Conservation (phyloP, 768 basidiomycete species). For the Suillus subluteus region DNA sequence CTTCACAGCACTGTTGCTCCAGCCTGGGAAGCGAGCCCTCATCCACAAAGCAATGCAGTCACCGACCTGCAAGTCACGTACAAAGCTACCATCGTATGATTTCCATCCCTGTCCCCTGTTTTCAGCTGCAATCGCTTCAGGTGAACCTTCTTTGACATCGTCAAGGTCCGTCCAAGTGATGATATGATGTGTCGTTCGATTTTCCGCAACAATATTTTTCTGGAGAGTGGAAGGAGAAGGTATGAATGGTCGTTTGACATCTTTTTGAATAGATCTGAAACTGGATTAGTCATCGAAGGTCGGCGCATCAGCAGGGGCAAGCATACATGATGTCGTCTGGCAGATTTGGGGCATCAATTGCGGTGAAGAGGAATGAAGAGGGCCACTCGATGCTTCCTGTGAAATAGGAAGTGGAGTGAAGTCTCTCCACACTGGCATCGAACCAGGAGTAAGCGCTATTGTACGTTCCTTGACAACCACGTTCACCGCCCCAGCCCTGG, state of each 20-base stretch:
- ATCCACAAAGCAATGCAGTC: slow-evolving; percentile 18
- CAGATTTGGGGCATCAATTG: background rate
- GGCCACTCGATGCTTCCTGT: slow-evolving; percentile 1
- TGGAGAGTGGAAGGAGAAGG: slow-evolving; percentile 6
- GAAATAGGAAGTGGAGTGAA: background rate
- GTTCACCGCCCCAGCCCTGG: background rate
- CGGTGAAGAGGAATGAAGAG: slow-evolving; percentile 1
- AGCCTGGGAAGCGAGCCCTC: slow-evolving; percentile 9
- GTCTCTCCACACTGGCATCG: slow-evolving; percentile 4
- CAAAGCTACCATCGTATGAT: slow-evolving; percentile 11
- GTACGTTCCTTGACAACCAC: background rate
- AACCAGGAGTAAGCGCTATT: slow-evolving; percentile 9
- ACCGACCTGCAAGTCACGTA: slow-evolving; percentile 5
- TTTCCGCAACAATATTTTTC: background rate
- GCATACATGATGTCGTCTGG: background rate
- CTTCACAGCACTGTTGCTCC: background rate
- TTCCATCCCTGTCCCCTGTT: slow-evolving; percentile 12
- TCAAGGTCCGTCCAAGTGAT: slow-evolving; percentile 12
- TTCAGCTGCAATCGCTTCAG: slow-evolving; percentile 7
- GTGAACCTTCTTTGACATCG: slow-evolving; percentile 4
- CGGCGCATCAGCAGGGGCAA: background rate
- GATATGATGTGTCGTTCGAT: background rate
- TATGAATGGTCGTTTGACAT: background rate
- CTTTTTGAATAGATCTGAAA: background rate
- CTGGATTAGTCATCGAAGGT: background rate